Percentiles rank a stretch among this genome's conserved stretches.
phyloP scores from a whole-genome alignment of 352 stramenopile genomes.

The Phytophthora ohioensis region DNA sequence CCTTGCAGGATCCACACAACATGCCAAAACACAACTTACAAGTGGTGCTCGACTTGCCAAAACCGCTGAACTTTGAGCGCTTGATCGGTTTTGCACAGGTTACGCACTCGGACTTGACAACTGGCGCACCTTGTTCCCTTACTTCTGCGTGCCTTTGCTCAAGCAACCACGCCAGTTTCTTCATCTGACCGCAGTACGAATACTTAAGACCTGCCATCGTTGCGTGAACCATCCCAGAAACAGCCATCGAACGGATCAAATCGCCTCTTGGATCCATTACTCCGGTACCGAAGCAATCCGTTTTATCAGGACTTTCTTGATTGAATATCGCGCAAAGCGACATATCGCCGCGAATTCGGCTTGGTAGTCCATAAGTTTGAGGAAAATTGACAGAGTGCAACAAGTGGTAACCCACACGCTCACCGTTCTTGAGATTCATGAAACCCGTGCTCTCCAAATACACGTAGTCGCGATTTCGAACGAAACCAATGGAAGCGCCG shows the following conservation, averaged over 20 bases:
- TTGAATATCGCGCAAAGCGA: constrained; percentile 48
- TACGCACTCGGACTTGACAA: constrained; percentile 1
- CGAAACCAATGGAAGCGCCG: constrained; percentile 11
- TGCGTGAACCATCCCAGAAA: neutral
- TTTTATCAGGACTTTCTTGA: constrained; percentile 13
- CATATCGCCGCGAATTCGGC: constrained; percentile 46
- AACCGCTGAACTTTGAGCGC: neutral
- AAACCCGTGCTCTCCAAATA: constrained; percentile 29
- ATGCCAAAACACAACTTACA: constrained; percentile 26
- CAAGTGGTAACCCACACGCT: constrained; percentile 33
- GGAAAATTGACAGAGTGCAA: constrained; percentile 32
- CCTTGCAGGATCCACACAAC: constrained; percentile 16
- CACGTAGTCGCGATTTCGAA: constrained; percentile 28
- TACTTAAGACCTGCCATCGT: neutral
- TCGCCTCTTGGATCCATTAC: constrained; percentile 27
- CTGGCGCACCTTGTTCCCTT: constrained; percentile 15
- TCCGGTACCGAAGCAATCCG: constrained; percentile 13
- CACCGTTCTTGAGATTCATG: constrained; percentile 12
- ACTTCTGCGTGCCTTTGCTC: constrained; percentile 9
- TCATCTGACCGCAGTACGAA: neutral
- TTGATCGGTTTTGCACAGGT: constrained; percentile 6
- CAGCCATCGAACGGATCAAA: constrained; percentile 24
- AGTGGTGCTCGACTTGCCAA: constrained; percentile 12
- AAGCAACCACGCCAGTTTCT: constrained; percentile 1
- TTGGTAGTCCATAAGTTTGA: constrained; percentile 25